Evolutionary conservation across 768 basidiomycete species (phyloP).

Genomic region (Phanerochaete sordida): DNA sequence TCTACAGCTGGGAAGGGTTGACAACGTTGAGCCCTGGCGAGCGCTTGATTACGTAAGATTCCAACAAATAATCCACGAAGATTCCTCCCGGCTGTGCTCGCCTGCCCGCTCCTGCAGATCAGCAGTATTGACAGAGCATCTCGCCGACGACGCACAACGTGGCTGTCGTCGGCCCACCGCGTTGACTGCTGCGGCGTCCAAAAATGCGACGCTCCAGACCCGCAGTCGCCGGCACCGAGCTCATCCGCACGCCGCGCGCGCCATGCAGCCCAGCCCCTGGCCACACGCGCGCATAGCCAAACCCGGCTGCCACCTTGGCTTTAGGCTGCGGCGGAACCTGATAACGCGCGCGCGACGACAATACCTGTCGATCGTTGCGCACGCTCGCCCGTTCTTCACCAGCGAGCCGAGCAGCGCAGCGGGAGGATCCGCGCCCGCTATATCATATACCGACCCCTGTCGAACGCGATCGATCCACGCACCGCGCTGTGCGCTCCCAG

Average conservation of each 20-base stretch:
- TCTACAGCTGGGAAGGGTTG: no score
- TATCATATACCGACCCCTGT: background rate
- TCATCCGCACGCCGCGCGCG: background rate
- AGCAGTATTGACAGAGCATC: background rate
- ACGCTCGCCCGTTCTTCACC: background rate
- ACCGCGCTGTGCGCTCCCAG: background rate
- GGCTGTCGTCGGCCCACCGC: no score
- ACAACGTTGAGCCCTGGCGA: no score
- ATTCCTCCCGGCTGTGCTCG: no score
- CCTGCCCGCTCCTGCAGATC: no score
- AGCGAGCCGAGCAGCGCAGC: background rate
- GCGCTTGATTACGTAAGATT: no score
- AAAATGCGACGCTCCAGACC: background rate
- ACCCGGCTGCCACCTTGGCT: background rate
- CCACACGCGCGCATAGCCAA: background rate
- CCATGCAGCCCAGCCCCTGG: background rate
- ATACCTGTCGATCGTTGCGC: background rate
- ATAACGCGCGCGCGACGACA: background rate
- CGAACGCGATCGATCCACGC: background rate
- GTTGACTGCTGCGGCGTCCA: background rate
- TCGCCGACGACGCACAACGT: background rate
- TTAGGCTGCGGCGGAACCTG: background rate
- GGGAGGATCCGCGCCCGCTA: background rate
- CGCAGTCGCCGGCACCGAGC: background rate
- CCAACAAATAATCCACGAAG: no score